A percentile compares a stretch with the other conserved stretches of the same genome.
These are phyloP conservation scores for Syzygium malaccense DNA, from an alignment of 441 rosid genomes.

Conservation along the genomic window DNA sequence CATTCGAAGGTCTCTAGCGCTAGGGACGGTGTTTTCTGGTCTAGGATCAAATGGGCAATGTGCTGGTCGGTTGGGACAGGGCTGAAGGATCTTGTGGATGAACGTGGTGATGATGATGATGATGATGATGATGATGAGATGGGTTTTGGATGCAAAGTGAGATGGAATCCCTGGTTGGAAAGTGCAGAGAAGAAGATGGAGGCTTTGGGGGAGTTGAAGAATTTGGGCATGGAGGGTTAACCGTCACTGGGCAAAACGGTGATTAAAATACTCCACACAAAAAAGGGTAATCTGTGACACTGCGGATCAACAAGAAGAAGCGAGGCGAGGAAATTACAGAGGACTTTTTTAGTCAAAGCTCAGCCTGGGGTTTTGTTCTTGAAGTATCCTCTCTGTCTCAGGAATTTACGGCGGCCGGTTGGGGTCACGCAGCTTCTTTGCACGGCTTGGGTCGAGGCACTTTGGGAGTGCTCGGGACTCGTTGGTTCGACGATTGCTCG, in stretches of 20 bases:
- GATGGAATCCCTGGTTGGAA: neutral
- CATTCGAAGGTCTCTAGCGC: slow-evolving; percentile 69
- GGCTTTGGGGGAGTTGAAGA: slow-evolving; percentile 4
- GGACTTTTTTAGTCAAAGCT: neutral
- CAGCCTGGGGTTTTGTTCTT: neutral
- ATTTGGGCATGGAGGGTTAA: slow-evolving; percentile 14
- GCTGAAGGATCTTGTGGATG: neutral
- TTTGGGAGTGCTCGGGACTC: neutral
- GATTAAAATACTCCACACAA: neutral
- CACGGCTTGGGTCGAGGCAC: neutral
- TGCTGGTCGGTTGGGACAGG: slow-evolving; percentile 48
- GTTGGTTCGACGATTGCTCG: neutral
- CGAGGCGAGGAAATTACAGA: neutral
- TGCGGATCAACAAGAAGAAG: neutral
- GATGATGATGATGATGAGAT: neutral
- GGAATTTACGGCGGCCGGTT: neutral
- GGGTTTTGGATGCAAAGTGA: slow-evolving; percentile 13
- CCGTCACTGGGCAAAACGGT: neutral
- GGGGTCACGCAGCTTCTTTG: neutral
- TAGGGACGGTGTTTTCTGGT: slow-evolving; percentile 56
- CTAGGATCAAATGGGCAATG: slow-evolving; percentile 53
- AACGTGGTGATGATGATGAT: slow-evolving; percentile 5
- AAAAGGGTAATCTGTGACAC: neutral
- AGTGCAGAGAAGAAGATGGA: neutral
- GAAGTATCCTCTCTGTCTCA: fast-evolving